Evolutionary conservation across 129 eudicot species (phyloP), one percentile per base, ranked within the genome.

Genomic region (Deinandra increscens): DNA sequence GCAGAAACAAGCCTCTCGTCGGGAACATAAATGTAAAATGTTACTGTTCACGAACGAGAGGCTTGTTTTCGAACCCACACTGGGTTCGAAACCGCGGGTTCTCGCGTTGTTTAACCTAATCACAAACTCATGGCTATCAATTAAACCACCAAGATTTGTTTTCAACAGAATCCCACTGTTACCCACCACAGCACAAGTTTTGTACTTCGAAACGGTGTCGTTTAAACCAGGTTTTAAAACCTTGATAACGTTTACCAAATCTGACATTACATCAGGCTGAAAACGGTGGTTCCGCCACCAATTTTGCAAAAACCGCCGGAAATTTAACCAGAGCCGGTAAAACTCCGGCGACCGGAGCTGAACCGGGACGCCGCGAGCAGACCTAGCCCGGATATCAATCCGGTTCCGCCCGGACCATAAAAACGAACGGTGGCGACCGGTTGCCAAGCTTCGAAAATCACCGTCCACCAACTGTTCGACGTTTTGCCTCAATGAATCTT

Each of bases 181-280:
- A 9, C 99, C 99, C 44, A 94, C 97, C 9, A 94, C 93, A 43
- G 99, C 99, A 77, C 99, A 94, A 29, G 86, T 75, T 51, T 77
- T 81, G 45, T 85, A 90, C 53, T 75, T 84, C 63, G 43, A 68
- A 14, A 33, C 75, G 6, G 78, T 82, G 22, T 58, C 54, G 17
- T 81, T 49, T 37, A 26, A 56, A 71, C 49, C 77, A 8, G 66
- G 63, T 2, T 44, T 59, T 1, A 69, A 9, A 38, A 3, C 19
- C 60, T 78, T 82, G 5, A 87, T 62, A 4, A 39, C 56, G 50
- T 79, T 70, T 1, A 61, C 84, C 85, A 94, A 61, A 46, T 89
- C 81, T 15, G 80, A 69, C 96, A 93, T 89, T 9, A 81, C 64
- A 60, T 85, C 85, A 2, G 84, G 69, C 6, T 76, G 77, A 34